Evolutionary conservation across 176 grass and related monocot genomes (phyloP), one percentile per base, ranked within the genome.

Genomic region (Oryza rufipogon): DNA sequence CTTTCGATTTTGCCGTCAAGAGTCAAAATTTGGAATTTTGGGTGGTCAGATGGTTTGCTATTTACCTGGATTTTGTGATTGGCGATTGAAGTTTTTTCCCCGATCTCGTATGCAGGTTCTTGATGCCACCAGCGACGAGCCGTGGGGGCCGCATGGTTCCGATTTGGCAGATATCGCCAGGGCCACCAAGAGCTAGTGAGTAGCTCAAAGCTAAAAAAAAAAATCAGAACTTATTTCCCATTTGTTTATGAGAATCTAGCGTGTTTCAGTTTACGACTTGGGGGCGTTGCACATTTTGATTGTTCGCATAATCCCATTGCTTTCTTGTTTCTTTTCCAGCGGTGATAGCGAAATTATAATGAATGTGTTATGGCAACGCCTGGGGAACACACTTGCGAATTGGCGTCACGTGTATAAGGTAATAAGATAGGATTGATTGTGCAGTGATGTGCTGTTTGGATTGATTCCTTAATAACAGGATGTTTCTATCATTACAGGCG

Each of bases 351-450:
- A 77, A 42, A 84, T 91, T 26, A 84, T 95, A 48, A 90, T 93
- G 95, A 88, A 84, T 60, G 85, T 88, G 68, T 10, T 97, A 67
- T 85, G 89, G 92, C 84, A 84, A 85, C 88, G 95, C 32, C 14
- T 95, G 58, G 79, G 84, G 39, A 71, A 86, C 83, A 93, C 79
- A 2, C 64, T 84, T 9, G 82, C 79, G 6, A 93, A 97, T 33
- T 97, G 95, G 95, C 87, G 87, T 77, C 89, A 91, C 74, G 80
- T 93, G 30, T 97, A 91, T 66, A 97, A 97, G 92, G 95, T 95
- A 75, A 70, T 63, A 64, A 36, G 2, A 64, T 69, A 65, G 5
- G n/a, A 10, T 42, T 36, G 6, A 58, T 83, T 75, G 19, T 64
- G 49, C 32, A 39, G 8, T 56, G 23, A 67, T 14, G 45, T 19